These are phyloP conservation scores for Picea glauca DNA, from an alignment of 75 land plant genomes.

Conservation along the genomic window DNA sequence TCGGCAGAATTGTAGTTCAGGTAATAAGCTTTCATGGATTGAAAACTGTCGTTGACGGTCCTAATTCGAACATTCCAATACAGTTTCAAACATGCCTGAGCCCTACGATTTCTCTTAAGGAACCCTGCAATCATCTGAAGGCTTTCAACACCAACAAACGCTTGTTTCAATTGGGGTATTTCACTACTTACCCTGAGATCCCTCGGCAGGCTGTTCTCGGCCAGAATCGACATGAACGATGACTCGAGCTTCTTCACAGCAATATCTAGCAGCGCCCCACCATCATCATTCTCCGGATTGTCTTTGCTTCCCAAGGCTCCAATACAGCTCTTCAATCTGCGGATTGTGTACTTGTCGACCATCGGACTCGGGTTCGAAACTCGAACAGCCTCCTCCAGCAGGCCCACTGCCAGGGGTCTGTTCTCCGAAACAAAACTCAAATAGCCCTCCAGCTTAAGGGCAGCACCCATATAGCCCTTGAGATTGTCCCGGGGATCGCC, in stretches of 20 bases:
- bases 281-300: neutral
- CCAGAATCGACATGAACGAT: slow-evolving; percentile 11
- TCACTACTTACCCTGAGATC: neutral
- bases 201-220: neutral
- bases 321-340: neutral
- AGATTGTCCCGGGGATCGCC: slow-evolving; percentile 13
- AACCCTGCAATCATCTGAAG: neutral
- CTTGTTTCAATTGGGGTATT: neutral
- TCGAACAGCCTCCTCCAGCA: slow-evolving; percentile 17
- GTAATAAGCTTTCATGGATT: slow-evolving; percentile 11
- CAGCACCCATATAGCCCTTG: slow-evolving; percentile 6
- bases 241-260: slow-evolving; percentile 15
- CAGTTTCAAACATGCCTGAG: slow-evolving; percentile 5
- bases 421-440: slow-evolving; percentile 10
- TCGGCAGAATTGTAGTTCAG: neutral
- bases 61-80: slow-evolving; percentile 8
- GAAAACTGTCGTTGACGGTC: neutral
- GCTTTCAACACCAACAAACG: neutral
- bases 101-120: slow-evolving; percentile 2
- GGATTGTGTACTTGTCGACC: neutral
- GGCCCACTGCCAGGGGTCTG: neutral
- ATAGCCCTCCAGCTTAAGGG: slow-evolving; percentile 4
- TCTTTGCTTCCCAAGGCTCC: neutral
- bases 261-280: slow-evolving; percentile 6
- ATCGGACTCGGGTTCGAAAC: slow-evolving; percentile 2